Conservation (phyloP, 352 stramenopile species). For the Phytophthora melonis region DNA sequence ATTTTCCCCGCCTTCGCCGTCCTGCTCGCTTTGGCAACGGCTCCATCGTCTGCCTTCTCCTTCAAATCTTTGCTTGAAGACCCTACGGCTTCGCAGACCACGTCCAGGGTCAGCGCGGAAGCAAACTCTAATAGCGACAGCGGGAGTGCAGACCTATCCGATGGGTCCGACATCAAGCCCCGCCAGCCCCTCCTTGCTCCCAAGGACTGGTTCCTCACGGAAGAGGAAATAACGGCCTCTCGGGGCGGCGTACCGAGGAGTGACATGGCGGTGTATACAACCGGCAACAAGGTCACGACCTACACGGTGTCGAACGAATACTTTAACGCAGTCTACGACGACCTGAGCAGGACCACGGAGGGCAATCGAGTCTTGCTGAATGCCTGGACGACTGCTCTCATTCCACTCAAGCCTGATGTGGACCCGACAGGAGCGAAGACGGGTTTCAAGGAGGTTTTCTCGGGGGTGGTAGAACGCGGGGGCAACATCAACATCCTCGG, state of each 20-base stretch:
- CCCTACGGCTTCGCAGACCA: neutral
- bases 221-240: slow-evolving; percentile 52
- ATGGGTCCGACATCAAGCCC: slow-evolving; percentile 3
- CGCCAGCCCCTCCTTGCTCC: slow-evolving; percentile 55
- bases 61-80: neutral
- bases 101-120: neutral
- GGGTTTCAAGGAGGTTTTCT: slow-evolving; percentile 44
- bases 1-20: neutral
- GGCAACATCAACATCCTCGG: slow-evolving; percentile 54
- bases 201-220: slow-evolving; percentile 54
- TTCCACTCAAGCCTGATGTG: slow-evolving; percentile 47
- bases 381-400: slow-evolving; percentile 54
- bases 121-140: neutral
- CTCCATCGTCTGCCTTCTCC: neutral
- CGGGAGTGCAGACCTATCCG: neutral
- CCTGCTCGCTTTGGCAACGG: neutral
- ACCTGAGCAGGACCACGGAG: slow-evolving; percentile 36
- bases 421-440: slow-evolving; percentile 34
- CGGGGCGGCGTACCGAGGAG: slow-evolving; percentile 45
- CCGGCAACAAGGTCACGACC: slow-evolving; percentile 51
- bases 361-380: slow-evolving; percentile 45
- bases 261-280: slow-evolving; percentile 42
- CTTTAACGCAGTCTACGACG: slow-evolving; percentile 51
- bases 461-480: slow-evolving; percentile 36
- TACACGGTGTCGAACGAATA: slow-evolving; percentile 51